Evolutionary conservation across 345 rosid genomes (phyloP).

Genomic region (Populus pruinosa): DNA sequence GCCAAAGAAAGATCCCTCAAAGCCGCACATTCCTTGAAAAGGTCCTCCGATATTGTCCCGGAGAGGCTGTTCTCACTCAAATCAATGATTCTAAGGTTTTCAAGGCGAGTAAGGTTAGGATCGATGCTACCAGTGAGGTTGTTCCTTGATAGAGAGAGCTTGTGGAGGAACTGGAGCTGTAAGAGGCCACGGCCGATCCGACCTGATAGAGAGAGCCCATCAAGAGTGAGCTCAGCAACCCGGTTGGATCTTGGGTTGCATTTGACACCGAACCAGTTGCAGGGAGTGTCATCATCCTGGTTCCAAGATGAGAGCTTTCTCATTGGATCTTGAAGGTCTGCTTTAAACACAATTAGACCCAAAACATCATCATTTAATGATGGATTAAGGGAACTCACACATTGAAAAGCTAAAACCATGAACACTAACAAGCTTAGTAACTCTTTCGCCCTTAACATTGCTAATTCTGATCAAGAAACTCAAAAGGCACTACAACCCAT

Average conservation of each 20-base stretch:
- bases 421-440: background rate
- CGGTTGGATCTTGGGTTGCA: slow-evolving; percentile 35
- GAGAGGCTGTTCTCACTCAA: slow-evolving; percentile 58
- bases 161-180: slow-evolving; percentile 24
- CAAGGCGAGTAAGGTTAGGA: slow-evolving; percentile 46
- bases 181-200: slow-evolving; percentile 26
- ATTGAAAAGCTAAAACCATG: slow-evolving; percentile 2
- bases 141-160: slow-evolving; percentile 51
- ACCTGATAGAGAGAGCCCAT: slow-evolving; percentile 30
- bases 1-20: slow-evolving; percentile 68
- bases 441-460: slow-evolving; percentile 8
- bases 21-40: slow-evolving; percentile 80
- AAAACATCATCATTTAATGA: slow-evolving; percentile 29
- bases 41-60: slow-evolving; percentile 60
- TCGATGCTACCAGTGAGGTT: slow-evolving; percentile 59
- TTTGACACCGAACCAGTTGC: slow-evolving; percentile 26
- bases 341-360: slow-evolving; percentile 29
- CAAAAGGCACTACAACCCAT: slow-evolving; percentile 3
- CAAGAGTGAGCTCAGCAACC: slow-evolving; percentile 27
- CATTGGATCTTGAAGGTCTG: slow-evolving; percentile 32
- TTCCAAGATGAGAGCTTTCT: slow-evolving; percentile 31
- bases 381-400: slow-evolving; percentile 24
- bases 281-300: slow-evolving; percentile 28
- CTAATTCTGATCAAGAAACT: background rate
- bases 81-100: slow-evolving; percentile 52